Evolutionary conservation across 2,329 filamentous ascomycete species (phyloP), one percentile per base, ranked within the genome.

Genomic region (Penicillium rolfsii): DNA sequence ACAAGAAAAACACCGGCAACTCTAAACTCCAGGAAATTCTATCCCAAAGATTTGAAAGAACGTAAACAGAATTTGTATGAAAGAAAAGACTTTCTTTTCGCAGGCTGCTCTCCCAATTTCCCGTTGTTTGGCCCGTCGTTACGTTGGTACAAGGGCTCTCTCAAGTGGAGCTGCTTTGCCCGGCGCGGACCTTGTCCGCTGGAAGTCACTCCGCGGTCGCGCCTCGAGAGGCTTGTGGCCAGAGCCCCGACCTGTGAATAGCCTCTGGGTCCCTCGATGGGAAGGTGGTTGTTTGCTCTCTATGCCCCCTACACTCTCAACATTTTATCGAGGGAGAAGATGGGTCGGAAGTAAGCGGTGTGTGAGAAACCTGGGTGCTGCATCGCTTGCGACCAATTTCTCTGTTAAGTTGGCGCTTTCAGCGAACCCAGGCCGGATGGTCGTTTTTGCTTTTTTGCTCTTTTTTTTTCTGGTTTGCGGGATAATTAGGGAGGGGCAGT

Each of bases 111-210:
- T 52, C 16, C n/a, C 14, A 6, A 24, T 38, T 22, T 38, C 52
- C 28, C 38, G 48, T 36, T 46, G 30, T 48, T 35, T 40, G 45
- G 38, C 16, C 12, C 56, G 8, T 14, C 38, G 54, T 38, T 53
- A 35, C 53, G 36, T 45, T 52, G 36, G 49, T 33, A 26, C 49
- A 48, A 26, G 22, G 49, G 40, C 19, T 33, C 38, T 22, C 12
- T 22, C 12, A n/a, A 53, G 49, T 55, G 52, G 57, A 59, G 52
- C 35, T 52, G 11, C 50, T 50, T 53, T 53, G 55, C 58, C 41
- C 36, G 28, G 49, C 58, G 56, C 52, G 58, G 58, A 61, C 45
- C 41, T 14, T 57, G 59, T 59, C 64, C 64, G 62, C 61, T 50
- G 16, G 30, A 49, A 49, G 48, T 55, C 38, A 46, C 49, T 63